Percentiles rank a stretch among this genome's conserved stretches.
Evolutionary conservation across 2,329 filamentous ascomycete genomes (phyloP).

Genomic region (Scopulariopsis brevicaulis): DNA sequence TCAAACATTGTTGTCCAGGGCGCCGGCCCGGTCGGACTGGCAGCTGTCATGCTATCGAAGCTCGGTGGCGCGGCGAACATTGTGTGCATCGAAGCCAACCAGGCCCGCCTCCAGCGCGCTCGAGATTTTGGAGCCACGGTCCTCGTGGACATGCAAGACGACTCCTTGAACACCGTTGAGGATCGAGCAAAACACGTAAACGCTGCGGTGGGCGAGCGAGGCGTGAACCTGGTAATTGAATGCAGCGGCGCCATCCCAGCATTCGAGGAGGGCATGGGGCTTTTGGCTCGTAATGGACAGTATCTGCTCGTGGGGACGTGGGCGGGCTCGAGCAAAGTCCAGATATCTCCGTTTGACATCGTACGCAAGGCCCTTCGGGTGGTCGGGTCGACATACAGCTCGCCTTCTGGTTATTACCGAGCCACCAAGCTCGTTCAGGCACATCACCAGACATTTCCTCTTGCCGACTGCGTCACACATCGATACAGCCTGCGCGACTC

Average conservation of each 20-base stretch:
- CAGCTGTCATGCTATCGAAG: constrained; percentile 1
- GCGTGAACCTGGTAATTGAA: constrained; percentile 1
- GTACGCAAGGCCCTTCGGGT: neutral
- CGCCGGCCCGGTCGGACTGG: constrained; percentile 2
- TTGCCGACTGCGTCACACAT: neutral
- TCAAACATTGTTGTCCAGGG: constrained; percentile 1
- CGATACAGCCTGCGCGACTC: neutral
- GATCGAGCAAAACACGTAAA: neutral
- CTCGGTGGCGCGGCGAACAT: neutral
- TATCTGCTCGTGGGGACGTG: constrained; percentile 2
- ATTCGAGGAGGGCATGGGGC: neutral
- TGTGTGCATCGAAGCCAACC: neutral
- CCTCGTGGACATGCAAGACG: neutral
- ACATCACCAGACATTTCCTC: neutral
- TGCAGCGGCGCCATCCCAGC: neutral
- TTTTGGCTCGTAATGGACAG: neutral
- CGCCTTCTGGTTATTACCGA: neutral
- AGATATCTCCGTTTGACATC: constrained; percentile 1
- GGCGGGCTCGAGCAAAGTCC: neutral
- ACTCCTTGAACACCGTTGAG: neutral
- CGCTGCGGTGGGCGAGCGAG: neutral
- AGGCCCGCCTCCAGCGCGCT: neutral
- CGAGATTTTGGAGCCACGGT: neutral
- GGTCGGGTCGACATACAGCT: neutral
- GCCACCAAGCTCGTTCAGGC: constrained; percentile 1